Percentiles rank a stretch among this genome's conserved stretches.
Evolutionary conservation across 495 filamentous ascomycete genomes (phyloP).

Genomic region (Delitschia confertaspora): DNA sequence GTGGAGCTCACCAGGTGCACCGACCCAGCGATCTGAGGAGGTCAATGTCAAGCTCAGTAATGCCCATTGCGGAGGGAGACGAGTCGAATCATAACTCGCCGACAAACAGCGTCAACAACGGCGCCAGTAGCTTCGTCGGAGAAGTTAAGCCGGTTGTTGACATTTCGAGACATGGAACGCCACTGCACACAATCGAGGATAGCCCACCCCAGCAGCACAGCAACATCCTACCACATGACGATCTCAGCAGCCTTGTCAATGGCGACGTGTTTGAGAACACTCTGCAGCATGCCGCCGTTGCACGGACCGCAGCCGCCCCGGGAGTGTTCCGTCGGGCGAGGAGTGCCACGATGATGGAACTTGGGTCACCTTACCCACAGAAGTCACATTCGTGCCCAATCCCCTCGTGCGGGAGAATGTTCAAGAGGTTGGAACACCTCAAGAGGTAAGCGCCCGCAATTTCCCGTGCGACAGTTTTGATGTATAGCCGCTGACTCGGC

Average conservation of each 20-base stretch:
- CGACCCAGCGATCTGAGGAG: conserved; percentile 80
- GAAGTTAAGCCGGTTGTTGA: conserved; percentile 62
- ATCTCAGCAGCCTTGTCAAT: conserved; percentile 55
- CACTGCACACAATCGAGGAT: conserved; percentile 68
- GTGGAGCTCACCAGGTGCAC: conserved; percentile 54
- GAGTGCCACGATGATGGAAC: conserved; percentile 92
- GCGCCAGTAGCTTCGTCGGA: conserved; percentile 48
- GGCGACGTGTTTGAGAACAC: conserved; percentile 51
- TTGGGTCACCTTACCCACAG: conserved; percentile 90
- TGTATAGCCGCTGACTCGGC: conserved; percentile 46
- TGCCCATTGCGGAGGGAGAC: conserved; percentile 69
- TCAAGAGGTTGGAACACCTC: conserved; percentile 97
- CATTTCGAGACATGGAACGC: conserved; percentile 81
- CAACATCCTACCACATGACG: conserved; percentile 53
- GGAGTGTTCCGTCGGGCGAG: conserved; percentile 81
- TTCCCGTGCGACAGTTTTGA: conserved; percentile 6
- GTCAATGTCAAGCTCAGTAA: conserved; percentile 82
- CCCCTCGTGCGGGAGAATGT: conserved; percentile 89
- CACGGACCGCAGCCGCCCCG: conserved; percentile 45
- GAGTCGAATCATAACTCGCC: conserved; percentile 64
- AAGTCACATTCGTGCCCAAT: conserved; percentile 99
- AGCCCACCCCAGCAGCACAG: conserved; percentile 64
- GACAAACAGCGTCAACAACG: conserved; percentile 49
- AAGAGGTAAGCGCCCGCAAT: conserved; percentile 68
- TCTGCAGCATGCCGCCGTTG: conserved; percentile 53